Base-by-base conservation (phyloP, 2,329 filamentous ascomycete genomes). In the Colletotrichum caudatum region DNA sequence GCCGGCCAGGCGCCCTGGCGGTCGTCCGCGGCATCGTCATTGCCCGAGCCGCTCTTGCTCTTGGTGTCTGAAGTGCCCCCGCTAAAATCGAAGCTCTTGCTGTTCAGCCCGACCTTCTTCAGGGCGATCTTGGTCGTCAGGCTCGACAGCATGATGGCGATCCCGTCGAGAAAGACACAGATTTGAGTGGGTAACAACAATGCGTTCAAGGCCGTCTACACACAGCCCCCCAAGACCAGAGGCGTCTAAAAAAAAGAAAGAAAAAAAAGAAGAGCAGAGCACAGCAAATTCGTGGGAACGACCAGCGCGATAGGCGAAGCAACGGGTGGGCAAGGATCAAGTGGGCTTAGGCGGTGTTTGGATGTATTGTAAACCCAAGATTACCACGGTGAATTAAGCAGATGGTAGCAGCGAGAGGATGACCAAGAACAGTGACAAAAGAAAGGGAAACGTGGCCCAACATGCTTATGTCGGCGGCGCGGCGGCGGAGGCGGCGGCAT, bases 41-140 rank as follows among this genome's bases (percentile, higher is more conserved):
- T 77, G 51, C 75, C 66, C 12, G 71, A 68, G 48, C 74, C 74
- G 46, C 74, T 63, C 57, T 75, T 78, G 41, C 74, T 76, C 69
- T 80, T 82, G 61, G 78, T 71, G 74, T 78, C 80, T 48, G 80
- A 77, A 64, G 79, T 78, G 57, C 76, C 76, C 56, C 71, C 69
- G 64, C 78, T 76, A 72, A 84, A 81, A 78, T 85, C 81, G 67
- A 90, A 80, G 58, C 84, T 79, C 74, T 89, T 81, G 78, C 82
- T 85, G 50, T 86, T 83, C 66, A 90, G 78, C 76, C 88, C 88
- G 62, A 84, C 84, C 77, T 88, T 89, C 74, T 84, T 87, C 75
- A 90, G 82, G 72, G 88, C 88, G 74, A 90, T 80, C 79, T 90
- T 90, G 57, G 88, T 87, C 20, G 85, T 84, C 68, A 90, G 80